Conservation (phyloP, 2,329 filamentous ascomycete species). For the Arthrinium puccinioides region DNA sequence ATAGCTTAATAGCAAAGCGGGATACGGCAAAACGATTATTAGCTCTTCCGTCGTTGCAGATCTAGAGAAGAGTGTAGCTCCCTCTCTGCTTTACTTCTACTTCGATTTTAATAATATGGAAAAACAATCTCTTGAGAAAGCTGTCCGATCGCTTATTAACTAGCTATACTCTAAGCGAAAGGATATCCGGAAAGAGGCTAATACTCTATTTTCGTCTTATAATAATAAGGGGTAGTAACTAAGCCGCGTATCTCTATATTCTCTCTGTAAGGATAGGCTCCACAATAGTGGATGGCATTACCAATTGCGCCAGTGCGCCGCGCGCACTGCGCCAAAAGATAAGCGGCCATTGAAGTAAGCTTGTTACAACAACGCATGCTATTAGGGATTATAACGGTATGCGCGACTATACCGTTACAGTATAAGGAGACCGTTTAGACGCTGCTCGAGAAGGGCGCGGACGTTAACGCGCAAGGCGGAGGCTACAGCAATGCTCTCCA, state of each 20-base stretch:
- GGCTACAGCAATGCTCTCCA: background rate
- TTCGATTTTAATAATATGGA: conserved; percentile 29
- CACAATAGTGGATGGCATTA: too few species aligned
- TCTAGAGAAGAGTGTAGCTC: conserved; percentile 6
- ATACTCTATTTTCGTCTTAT: conserved; percentile 18
- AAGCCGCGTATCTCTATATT: background rate
- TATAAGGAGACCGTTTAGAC: too few species aligned
- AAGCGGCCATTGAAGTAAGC: too few species aligned
- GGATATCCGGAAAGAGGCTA: conserved; percentile 10
- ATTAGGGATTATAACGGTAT: too few species aligned
- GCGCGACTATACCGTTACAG: too few species aligned
- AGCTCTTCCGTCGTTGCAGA: conserved; percentile 27
- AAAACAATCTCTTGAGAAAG: conserved; percentile 25
- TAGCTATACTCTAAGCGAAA: conserved; percentile 22
- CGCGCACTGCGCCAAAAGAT: too few species aligned
- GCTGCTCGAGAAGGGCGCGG: too few species aligned
- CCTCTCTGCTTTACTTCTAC: conserved; percentile 21
- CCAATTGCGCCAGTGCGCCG: too few species aligned
- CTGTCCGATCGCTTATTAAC: conserved; percentile 27
- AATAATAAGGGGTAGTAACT: conserved; percentile 6
- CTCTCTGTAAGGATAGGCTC: too few species aligned
- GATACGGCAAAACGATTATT: conserved; percentile 34
- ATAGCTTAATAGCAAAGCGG: conserved; percentile 31
- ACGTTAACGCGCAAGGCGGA: too few species aligned
- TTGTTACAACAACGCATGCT: too few species aligned